Evolutionary conservation across 352 stramenopile species (phyloP).

Genomic region (Pythium coloratum): DNA sequence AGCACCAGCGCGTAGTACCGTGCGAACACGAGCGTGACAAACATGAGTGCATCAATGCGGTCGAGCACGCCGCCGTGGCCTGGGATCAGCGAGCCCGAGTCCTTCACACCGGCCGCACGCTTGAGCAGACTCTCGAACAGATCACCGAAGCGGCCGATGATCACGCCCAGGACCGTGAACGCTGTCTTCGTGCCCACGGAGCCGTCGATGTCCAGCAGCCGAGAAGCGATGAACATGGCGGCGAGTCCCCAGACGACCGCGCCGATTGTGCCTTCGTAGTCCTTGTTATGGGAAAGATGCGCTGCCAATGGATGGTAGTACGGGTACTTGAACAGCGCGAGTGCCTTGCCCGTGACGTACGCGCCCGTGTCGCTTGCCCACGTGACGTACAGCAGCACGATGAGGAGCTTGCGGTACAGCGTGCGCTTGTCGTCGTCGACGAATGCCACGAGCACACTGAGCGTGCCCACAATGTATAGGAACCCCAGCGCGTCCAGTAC

Average conservation of each 20-base stretch:
- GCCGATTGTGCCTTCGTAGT: slow-evolving; percentile 93
- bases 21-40: slow-evolving; percentile 69
- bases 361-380: slow-evolving; percentile 91
- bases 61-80: slow-evolving; percentile 95
- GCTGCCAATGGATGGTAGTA: slow-evolving; percentile 82
- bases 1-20: slow-evolving; percentile 40
- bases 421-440: slow-evolving; percentile 57
- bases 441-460: slow-evolving; percentile 55
- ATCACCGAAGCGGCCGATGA: slow-evolving; percentile 93
- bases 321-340: slow-evolving; percentile 83
- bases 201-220: slow-evolving; percentile 72
- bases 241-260: slow-evolving; percentile 80
- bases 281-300: slow-evolving; percentile 95
- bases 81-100: slow-evolving; percentile 93
- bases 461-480: slow-evolving; percentile 58
- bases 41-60: slow-evolving; percentile 95
- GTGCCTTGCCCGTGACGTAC: slow-evolving; percentile 91
- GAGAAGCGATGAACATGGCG: slow-evolving; percentile 74
- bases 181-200: slow-evolving; percentile 70
- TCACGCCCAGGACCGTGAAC: slow-evolving; percentile 88
- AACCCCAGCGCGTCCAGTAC: slow-evolving; percentile 55
- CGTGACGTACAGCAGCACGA: slow-evolving; percentile 67
- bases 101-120: slow-evolving; percentile 92
- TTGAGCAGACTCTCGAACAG: slow-evolving; percentile 97
- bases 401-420: slow-evolving; percentile 60